Conservation (phyloP, 2,329 filamentous ascomycete species). For the Elsinoe necatrix region DNA sequence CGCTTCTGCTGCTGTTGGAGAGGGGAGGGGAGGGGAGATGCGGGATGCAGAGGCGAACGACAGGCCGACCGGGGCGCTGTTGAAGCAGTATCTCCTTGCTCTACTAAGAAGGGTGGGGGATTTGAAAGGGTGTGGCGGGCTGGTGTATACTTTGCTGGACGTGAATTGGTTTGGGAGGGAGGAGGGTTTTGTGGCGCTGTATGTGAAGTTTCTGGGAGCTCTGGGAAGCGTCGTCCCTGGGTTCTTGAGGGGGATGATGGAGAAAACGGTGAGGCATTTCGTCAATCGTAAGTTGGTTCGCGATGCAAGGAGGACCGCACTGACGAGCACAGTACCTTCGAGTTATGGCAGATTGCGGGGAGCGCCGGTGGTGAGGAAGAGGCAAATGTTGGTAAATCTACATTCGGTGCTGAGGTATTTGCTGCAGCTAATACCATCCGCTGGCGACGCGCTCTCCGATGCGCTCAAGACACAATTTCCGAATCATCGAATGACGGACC, state of each 20-base stretch:
- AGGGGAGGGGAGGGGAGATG: constrained; percentile 23
- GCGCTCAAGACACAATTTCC: constrained; percentile 28
- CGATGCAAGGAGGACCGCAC: constrained; percentile 28
- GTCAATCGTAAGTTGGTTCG: constrained; percentile 40
- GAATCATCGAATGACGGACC: constrained; percentile 55
- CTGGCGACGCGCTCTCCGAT: constrained; percentile 59
- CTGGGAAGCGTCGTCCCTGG: constrained; percentile 75
- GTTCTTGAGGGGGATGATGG: constrained; percentile 65
- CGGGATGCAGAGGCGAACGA: no score
- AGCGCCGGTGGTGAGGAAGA: constrained; percentile 50
- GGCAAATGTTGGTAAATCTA: constrained; percentile 61
- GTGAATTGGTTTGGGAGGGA: constrained; percentile 56
- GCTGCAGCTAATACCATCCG: constrained; percentile 71
- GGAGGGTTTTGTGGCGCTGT: constrained; percentile 50
- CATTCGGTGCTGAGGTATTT: constrained; percentile 70
- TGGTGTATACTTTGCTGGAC: constrained; percentile 50
- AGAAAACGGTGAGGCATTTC: constrained; percentile 75
- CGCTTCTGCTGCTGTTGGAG: constrained; percentile 37
- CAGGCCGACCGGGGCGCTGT: constrained; percentile 42
- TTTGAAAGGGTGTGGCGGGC: constrained; percentile 48
- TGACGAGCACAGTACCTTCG: constrained; percentile 39
- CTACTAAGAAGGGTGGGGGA: constrained; percentile 48
- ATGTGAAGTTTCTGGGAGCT: constrained; percentile 48
- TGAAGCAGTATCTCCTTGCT: constrained; percentile 53
- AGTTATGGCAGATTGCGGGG: constrained; percentile 46